phyloP scores from a whole-genome alignment of 352 stramenopile genomes.

The Globisporangium solare region DNA sequence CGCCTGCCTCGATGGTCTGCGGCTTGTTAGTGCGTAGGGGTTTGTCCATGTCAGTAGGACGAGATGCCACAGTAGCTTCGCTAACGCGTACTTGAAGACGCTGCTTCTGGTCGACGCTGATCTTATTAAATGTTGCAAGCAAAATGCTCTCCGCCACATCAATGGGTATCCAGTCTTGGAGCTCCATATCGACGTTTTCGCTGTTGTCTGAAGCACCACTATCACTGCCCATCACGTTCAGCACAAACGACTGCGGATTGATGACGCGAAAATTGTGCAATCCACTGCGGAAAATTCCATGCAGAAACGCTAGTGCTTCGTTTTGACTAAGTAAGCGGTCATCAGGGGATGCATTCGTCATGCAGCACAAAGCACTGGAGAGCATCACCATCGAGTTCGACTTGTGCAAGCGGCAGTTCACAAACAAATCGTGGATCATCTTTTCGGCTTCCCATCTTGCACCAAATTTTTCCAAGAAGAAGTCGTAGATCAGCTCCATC shows the following conservation, averaged over 20 bases:
- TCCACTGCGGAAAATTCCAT: constrained; percentile 50
- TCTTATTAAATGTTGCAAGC: constrained; percentile 39
- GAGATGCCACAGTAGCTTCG: constrained; percentile 16
- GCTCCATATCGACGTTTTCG: not conserved
- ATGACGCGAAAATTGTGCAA: constrained; percentile 53
- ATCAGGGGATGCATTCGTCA: constrained; percentile 52
- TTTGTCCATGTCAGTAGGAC: not conserved
- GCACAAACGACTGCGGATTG: constrained; percentile 18
- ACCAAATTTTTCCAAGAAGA: constrained; percentile 63
- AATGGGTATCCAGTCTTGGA: constrained; percentile 32
- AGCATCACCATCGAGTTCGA: constrained; percentile 42
- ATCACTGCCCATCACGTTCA: not conserved
- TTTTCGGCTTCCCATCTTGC: constrained; percentile 73
- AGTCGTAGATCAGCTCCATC: constrained; percentile 75
- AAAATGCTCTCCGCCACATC: constrained; percentile 40
- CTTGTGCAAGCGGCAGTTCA: constrained; percentile 51
- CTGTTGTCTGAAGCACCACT: not conserved
- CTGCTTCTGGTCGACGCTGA: constrained; percentile 42
- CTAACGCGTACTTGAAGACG: constrained; percentile 30
- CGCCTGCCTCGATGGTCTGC: constrained; percentile 28
- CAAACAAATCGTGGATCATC: constrained; percentile 78
- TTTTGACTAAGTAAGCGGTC: constrained; percentile 66
- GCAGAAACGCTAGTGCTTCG: constrained; percentile 57
- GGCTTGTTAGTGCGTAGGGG: not conserved
- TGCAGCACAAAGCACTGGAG: constrained; percentile 69